These are phyloP conservation scores for Pleoardoris graminearum DNA, from an alignment of 2,329 filamentous ascomycete species.

Conservation along the genomic window DNA sequence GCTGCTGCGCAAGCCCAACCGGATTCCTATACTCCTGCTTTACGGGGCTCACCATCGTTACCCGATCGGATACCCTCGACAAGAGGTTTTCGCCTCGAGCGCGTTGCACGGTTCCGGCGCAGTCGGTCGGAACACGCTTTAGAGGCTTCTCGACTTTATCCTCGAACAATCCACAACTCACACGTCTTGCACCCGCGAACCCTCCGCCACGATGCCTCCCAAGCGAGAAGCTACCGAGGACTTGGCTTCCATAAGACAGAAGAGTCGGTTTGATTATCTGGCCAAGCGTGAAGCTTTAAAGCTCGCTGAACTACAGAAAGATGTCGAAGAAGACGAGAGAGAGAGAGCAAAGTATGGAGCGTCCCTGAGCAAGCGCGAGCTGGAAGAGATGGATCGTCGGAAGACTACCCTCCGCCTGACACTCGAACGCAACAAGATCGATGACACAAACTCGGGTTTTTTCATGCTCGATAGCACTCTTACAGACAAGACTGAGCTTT, in stretches of 20 bases:
- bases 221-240: slow-evolving; percentile 36
- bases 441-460: slow-evolving; percentile 90
- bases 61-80: background rate
- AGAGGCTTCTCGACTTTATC: background rate
- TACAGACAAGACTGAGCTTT: slow-evolving; percentile 86
- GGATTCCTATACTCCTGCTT: background rate
- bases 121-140: background rate
- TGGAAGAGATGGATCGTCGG: slow-evolving; percentile 86
- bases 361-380: slow-evolving; percentile 75
- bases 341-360: slow-evolving; percentile 73
- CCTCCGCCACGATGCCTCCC: slow-evolving; percentile 25
- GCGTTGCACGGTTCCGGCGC: background rate
- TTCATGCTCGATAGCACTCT: slow-evolving; percentile 86
- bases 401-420: slow-evolving; percentile 75
- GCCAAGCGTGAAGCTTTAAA: slow-evolving; percentile 89
- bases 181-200: background rate
- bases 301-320: slow-evolving; percentile 81
- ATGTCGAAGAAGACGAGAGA: slow-evolving; percentile 83
- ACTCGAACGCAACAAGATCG: slow-evolving; percentile 82
- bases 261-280: slow-evolving; percentile 88
- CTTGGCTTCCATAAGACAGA: slow-evolving; percentile 75
- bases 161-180: background rate
- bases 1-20: background rate
- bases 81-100: background rate
- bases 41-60: background rate